A percentile compares a stretch with the other conserved stretches of the same genome.
Conservation (phyloP, 1,284 basidiomycete genomes). For the Ceratobasidium sp. region DNA sequence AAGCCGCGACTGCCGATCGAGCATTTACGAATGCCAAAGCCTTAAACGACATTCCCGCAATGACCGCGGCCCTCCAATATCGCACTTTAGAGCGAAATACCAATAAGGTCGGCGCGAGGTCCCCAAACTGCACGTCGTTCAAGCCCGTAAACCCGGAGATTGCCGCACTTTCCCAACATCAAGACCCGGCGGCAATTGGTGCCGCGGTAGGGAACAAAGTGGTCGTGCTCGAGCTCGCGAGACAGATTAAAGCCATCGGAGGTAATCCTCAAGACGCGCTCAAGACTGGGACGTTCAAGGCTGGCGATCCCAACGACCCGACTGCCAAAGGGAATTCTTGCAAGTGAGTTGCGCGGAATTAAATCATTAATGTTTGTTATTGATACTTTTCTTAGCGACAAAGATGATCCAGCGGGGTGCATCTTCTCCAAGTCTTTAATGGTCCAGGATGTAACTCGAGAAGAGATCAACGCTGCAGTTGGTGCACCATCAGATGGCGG, state of each 20-base stretch:
- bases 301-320: slow-evolving; percentile 67
- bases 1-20: slow-evolving; percentile 60
- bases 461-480: slow-evolving; percentile 66
- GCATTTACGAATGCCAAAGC: slow-evolving; percentile 81
- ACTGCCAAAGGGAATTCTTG: slow-evolving; percentile 62
- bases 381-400: slow-evolving; percentile 58
- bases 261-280: slow-evolving; percentile 74
- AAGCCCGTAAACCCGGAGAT: slow-evolving; percentile 76
- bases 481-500: slow-evolving; percentile 40
- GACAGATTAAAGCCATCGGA: slow-evolving; percentile 73
- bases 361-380: slow-evolving; percentile 63
- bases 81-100: slow-evolving; percentile 79
- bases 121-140: slow-evolving; percentile 68
- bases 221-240: slow-evolving; percentile 70
- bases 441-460: slow-evolving; percentile 71
- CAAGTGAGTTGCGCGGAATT: slow-evolving; percentile 51
- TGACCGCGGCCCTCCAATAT: slow-evolving; percentile 73
- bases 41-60: slow-evolving; percentile 68
- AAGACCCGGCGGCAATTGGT: slow-evolving; percentile 73
- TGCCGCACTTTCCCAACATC: slow-evolving; percentile 74
- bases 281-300: slow-evolving; percentile 74
- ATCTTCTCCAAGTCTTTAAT: slow-evolving; percentile 74
- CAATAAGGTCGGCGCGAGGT: slow-evolving; percentile 67
- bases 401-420: slow-evolving; percentile 70
- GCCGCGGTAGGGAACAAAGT: slow-evolving; percentile 75